phyloP scores from a whole-genome alignment of 176 grass and related monocot species.

The Oropetium thomaeum region DNA sequence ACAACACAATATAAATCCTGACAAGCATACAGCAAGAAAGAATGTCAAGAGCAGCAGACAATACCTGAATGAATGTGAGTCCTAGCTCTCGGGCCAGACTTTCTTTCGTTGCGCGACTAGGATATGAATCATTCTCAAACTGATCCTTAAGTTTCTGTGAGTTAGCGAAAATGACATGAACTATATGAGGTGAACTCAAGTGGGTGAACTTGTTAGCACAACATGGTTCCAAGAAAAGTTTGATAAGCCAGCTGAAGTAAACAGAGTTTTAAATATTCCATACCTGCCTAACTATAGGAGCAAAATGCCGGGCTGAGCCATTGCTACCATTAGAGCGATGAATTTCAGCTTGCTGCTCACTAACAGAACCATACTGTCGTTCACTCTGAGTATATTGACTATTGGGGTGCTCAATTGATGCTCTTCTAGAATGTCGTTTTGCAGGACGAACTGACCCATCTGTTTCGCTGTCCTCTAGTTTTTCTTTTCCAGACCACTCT shows the following conservation, averaged over 20 bases:
- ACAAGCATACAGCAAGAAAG: slow-evolving; percentile 13
- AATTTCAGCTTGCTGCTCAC: slow-evolving; percentile 28
- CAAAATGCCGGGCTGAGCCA: slow-evolving; percentile 35
- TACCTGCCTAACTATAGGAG: slow-evolving; percentile 46
- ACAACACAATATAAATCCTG: slow-evolving; percentile 19
- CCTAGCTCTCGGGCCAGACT: slow-evolving; percentile 55
- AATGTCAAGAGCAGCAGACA: not conserved
- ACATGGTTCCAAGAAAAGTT: not conserved
- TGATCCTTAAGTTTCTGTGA: slow-evolving; percentile 49
- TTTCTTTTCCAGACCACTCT: slow-evolving; percentile 76
- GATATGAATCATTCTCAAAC: slow-evolving; percentile 61
- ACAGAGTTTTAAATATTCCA: slow-evolving; percentile 17
- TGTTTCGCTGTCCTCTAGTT: slow-evolving; percentile 44
- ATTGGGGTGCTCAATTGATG: slow-evolving; percentile 4
- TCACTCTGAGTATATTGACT: slow-evolving; percentile 29
- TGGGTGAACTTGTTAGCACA: slow-evolving; percentile 15
- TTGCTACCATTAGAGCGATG: slow-evolving; percentile 36
- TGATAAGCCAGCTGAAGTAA: not conserved
- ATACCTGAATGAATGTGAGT: slow-evolving; percentile 61
- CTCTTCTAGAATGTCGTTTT: slow-evolving; percentile 31
- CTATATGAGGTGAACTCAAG: not conserved
- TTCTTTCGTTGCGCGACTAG: slow-evolving; percentile 52
- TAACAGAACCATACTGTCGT: slow-evolving; percentile 1
- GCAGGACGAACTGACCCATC: slow-evolving; percentile 30
- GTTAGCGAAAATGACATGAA: not conserved